These are phyloP conservation scores for Cytospora piceae DNA, from an alignment of 2,329 filamentous ascomycete genomes.

Conservation along the genomic window DNA sequence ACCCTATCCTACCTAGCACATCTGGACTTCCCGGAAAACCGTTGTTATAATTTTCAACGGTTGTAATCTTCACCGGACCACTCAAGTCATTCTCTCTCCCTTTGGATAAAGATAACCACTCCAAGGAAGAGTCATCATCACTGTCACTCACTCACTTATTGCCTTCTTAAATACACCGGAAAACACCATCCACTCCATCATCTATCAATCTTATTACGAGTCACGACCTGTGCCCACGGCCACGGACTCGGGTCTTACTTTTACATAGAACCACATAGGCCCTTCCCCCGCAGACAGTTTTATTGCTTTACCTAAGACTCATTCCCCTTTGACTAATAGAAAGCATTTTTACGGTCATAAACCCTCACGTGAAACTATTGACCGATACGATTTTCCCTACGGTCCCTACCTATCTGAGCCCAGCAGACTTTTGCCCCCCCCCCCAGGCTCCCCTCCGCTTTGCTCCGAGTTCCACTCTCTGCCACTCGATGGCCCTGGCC, in stretches of 20 bases:
- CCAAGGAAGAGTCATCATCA: not conserved
- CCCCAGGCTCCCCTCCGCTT: not conserved
- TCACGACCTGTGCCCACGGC: conserved; percentile 3
- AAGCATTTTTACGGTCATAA: conserved; percentile 29
- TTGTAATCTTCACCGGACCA: not conserved
- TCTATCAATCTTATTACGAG: conserved; percentile 20
- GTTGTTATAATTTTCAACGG: not conserved
- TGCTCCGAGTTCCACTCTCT: not conserved
- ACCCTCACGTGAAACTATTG: conserved; percentile 25
- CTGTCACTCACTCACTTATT: not conserved
- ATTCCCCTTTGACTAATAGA: conserved; percentile 37
- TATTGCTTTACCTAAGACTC: conserved; percentile 36
- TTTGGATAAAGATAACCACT: too few relatives aligned
- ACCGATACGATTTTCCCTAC: conserved; percentile 9
- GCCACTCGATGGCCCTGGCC: conserved; percentile 27
- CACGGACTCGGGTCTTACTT: not conserved
- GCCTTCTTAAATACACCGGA: not conserved
- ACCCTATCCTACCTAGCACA: not conserved
- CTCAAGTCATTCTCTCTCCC: not conserved
- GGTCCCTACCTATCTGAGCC: conserved; percentile 3
- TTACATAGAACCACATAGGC: conserved; percentile 1
- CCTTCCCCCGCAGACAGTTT: conserved; percentile 10
- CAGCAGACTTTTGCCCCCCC: conserved; percentile 7
- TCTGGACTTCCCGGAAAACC: not conserved
- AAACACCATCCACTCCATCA: not conserved